These are phyloP conservation scores for Aspergillus sp. DNA, from an alignment of 2,329 filamentous ascomycete species.

Conservation along the genomic window DNA sequence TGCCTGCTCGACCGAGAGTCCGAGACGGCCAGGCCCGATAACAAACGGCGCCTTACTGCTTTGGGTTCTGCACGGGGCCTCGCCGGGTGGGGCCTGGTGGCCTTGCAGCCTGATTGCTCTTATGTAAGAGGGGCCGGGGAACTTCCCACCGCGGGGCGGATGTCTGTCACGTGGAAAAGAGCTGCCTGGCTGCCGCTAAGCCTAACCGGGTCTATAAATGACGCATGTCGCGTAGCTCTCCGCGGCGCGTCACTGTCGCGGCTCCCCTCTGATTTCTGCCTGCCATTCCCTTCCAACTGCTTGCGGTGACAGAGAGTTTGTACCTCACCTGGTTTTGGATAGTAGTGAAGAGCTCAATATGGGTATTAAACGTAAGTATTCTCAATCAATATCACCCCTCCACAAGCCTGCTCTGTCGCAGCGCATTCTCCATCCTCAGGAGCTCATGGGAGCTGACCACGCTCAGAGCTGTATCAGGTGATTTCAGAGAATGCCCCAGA, in stretches of 20 bases:
- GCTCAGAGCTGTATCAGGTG: conserved; percentile 69
- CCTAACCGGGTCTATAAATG: conserved; percentile 23
- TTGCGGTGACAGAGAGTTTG: too few species aligned
- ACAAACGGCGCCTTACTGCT: background rate
- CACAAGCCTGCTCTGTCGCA: conserved; percentile 44
- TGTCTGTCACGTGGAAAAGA: conserved; percentile 22
- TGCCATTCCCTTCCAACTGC: background rate
- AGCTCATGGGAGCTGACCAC: conserved; percentile 16
- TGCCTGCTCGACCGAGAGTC: conserved; percentile 13
- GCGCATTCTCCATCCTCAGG: conserved; percentile 49
- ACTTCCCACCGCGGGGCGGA: conserved; percentile 10
- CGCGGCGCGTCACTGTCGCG: conserved; percentile 19
- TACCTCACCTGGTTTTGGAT: background rate
- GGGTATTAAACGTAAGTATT: conserved; percentile 54
- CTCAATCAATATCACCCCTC: background rate
- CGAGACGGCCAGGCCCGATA: conserved; percentile 10
- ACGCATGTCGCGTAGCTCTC: conserved; percentile 21
- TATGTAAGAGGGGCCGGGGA: conserved; percentile 11
- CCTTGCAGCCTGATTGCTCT: background rate
- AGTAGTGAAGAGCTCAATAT: conserved; percentile 33
- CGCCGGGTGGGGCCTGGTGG: conserved; percentile 19
- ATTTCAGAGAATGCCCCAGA: conserved; percentile 93
- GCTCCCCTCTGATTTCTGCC: background rate
- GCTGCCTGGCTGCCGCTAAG: conserved; percentile 9
- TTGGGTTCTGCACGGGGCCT: background rate